A percentile compares a stretch with the other conserved stretches of the same genome.
Evolutionary conservation across 2,329 filamentous ascomycete species (phyloP).

Genomic region (Aspergillus sp.): DNA sequence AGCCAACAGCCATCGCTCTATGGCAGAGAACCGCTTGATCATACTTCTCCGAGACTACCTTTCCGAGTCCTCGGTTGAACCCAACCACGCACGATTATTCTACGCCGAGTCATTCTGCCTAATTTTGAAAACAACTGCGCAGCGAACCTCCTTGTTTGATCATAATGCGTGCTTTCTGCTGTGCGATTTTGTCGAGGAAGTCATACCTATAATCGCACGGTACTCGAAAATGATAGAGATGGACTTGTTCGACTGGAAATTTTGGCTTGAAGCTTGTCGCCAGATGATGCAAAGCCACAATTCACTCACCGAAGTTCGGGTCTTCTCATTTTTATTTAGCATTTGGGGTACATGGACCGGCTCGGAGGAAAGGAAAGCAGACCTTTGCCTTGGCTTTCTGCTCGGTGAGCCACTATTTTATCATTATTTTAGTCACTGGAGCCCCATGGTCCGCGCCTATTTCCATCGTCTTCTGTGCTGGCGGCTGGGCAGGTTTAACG

Average conservation of each 20-base stretch:
- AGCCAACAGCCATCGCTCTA: conserved; percentile 71
- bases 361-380: conserved; percentile 66
- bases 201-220: conserved; percentile 65
- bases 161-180: conserved; percentile 82
- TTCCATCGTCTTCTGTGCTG: conserved; percentile 89
- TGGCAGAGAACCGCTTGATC: conserved; percentile 86
- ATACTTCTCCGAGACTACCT: conserved; percentile 80
- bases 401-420: conserved; percentile 74
- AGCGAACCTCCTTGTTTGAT: conserved; percentile 76
- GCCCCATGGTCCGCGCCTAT: conserved; percentile 90
- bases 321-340: conserved; percentile 77
- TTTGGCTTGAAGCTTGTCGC: conserved; percentile 80
- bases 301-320: conserved; percentile 83
- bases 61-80: conserved; percentile 58
- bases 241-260: conserved; percentile 60
- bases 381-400: conserved; percentile 72
- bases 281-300: conserved; percentile 81
- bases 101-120: conserved; percentile 75
- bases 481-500: conserved; percentile 77
- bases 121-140: conserved; percentile 71
- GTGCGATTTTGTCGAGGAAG: conserved; percentile 88
- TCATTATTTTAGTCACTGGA: conserved; percentile 88
- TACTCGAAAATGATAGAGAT: conserved; percentile 53
- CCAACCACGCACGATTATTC: conserved; percentile 59
- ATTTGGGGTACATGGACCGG: conserved; percentile 73